phyloP scores from a whole-genome alignment of 805 yeast genomes.

The Teunomyces tritomae region DNA sequence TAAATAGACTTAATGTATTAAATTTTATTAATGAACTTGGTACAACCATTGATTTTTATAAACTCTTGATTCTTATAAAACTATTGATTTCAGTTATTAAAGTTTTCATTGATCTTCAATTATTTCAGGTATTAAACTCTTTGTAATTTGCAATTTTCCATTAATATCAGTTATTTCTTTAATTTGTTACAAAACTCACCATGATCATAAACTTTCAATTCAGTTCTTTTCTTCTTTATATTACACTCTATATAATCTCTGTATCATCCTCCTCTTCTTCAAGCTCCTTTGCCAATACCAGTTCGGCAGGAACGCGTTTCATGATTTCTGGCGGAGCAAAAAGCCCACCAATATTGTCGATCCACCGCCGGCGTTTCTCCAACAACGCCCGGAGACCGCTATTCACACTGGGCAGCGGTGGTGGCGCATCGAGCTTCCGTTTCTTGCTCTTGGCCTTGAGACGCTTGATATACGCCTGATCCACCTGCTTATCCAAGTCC shows the following conservation, averaged over 20 bases:
- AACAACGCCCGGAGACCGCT: constrained; percentile 74
- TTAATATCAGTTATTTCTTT: no score
- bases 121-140: no score
- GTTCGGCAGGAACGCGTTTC: constrained; percentile 69
- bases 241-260: background rate
- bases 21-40: no score
- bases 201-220: no score
- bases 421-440: constrained; percentile 48
- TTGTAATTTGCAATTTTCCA: no score
- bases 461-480: constrained; percentile 85
- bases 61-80: constrained; percentile 7
- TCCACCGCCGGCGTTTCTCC: constrained; percentile 89
- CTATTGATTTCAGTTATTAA: no score
- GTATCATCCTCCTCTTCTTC: constrained; percentile 28
- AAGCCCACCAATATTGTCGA: constrained; percentile 81
- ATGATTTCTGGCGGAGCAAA: constrained; percentile 66
- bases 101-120: no score
- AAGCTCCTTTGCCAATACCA: constrained; percentile 47
- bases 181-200: no score
- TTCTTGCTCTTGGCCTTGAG: constrained; percentile 69
- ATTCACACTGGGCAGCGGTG: constrained; percentile 69
- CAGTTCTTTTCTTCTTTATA: background rate
- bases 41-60: no score
- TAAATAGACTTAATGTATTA: no score
- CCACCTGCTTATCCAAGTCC: constrained; percentile 94